Base-by-base conservation (phyloP, 2,329 filamentous ascomycete species). In the Calonectria pteridis region DNA sequence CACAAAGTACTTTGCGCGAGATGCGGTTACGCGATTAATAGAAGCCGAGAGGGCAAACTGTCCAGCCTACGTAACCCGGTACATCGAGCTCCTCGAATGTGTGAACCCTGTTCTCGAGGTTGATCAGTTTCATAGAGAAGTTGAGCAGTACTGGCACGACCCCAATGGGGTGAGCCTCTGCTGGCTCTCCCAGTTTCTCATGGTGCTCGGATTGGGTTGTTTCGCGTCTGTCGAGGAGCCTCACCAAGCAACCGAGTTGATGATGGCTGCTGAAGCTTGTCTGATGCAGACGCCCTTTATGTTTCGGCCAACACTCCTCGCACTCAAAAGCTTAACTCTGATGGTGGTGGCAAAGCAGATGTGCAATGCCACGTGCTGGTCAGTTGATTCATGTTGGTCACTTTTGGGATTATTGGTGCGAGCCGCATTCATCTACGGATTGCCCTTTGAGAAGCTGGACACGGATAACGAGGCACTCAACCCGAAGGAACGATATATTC, bases 271-370 rank as follows among this genome's bases (percentile, higher is more conserved):
- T 13, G 83, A 84, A 66, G 83, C 83, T 0, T 85, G 83, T 40
- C 77, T 85, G 6, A 83, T 83, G 80, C 83, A 85, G 75, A 85
- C 83, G 4, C 82, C 83, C 2, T 84, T 84, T 71, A 84, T 84
- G 80, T 84, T 84, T 62, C 82, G 83, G 2, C 83, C 83, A 10
- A 84, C 81, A 3, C 75, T 84, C 37, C 74, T 82, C n/a, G 77
- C 80, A 0, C 76, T 84, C 18, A 81, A 82, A 67, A 77, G 80
- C 1, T 70, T 84, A 14, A 78, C 79, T 20, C 75, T 85, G 23
- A 83, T 84, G 80, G 80, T 83, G 28, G 80, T 84, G 40, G 83
- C 83, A 31, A 84, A 84, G 74, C 81, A 84, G 53, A 78, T 84
- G 10, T 84, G 83, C 76, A 84, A 84, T 69, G 81, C 83, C 16